Evolutionary conservation across 2,329 filamentous ascomycete species (phyloP).

Genomic region (Trichoderma sp.): DNA sequence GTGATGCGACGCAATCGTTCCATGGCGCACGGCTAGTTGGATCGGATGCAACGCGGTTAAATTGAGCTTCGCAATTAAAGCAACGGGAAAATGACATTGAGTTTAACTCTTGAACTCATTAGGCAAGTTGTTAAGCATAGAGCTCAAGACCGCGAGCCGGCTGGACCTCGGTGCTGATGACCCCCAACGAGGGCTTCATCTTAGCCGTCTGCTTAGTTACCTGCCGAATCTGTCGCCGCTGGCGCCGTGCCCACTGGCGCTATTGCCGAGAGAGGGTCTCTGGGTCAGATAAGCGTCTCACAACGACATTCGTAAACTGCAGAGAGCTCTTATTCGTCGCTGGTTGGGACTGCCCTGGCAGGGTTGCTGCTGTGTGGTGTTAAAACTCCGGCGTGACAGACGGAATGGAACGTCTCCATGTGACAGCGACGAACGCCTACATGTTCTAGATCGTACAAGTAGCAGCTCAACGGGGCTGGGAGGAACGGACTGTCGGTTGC

Average conservation of each 20-base stretch:
- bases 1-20: slow-evolving; percentile 9
- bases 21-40: not conserved
- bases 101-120: not conserved
- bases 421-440: not conserved
- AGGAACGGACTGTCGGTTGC: not conserved
- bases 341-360: not conserved
- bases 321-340: not conserved
- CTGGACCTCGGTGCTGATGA: slow-evolving; percentile 24
- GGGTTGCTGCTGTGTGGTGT: not conserved
- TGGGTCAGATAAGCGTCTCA: slow-evolving; percentile 18
- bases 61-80: slow-evolving; percentile 2
- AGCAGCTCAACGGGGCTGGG: not conserved
- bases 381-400: not conserved
- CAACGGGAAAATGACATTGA: not conserved
- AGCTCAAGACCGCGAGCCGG: not conserved
- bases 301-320: not conserved
- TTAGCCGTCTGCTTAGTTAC: slow-evolving; percentile 1
- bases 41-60: slow-evolving; percentile 18
- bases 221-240: slow-evolving; percentile 20
- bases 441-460: not conserved
- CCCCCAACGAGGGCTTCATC: slow-evolving; percentile 17
- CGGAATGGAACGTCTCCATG: slow-evolving; percentile 5
- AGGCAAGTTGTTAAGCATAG: not conserved
- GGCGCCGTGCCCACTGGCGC: not conserved
- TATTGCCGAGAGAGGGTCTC: not conserved